Evolutionary conservation across 257 asterid genomes (phyloP).

Genomic region (Nicotiana knightiana): DNA sequence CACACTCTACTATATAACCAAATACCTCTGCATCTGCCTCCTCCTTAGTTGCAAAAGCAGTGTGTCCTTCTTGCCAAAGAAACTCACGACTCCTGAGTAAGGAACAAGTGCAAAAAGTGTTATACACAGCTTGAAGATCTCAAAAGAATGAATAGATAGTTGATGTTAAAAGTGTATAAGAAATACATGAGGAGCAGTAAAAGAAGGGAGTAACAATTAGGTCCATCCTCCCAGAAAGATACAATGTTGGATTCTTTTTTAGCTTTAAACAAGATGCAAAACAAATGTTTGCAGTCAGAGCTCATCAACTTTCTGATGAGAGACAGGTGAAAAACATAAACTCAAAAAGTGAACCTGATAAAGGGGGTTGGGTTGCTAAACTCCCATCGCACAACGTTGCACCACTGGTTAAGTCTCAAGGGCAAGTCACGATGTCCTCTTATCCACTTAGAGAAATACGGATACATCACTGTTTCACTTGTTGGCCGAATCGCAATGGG

Average conservation of each 20-base stretch:
- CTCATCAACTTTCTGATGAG: not conserved
- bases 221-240: not conserved
- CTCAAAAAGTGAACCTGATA: slow-evolving; percentile 53
- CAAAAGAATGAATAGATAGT: not conserved
- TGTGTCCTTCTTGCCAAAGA: slow-evolving; percentile 99
- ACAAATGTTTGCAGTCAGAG: not conserved
- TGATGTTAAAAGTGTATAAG: not conserved
- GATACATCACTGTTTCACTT: slow-evolving; percentile 99
- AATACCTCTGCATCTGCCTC: slow-evolving; percentile 92
- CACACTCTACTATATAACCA: slow-evolving; percentile 9
- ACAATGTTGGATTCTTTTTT: no score
- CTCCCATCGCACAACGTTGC: slow-evolving; percentile 99
- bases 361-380: slow-evolving; percentile 99
- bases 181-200: not conserved
- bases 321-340: not conserved
- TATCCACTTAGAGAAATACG: slow-evolving; percentile 95
- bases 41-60: slow-evolving; percentile 94
- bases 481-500: slow-evolving; percentile 99
- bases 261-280: not conserved
- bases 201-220: not conserved
- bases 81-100: slow-evolving; percentile 90
- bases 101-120: not conserved
- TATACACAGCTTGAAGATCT: not conserved
- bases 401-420: slow-evolving; percentile 94
- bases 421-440: slow-evolving; percentile 99